Evolutionary conservation across 331 rosid genomes (phyloP).

Genomic region (Saraca asoca): DNA sequence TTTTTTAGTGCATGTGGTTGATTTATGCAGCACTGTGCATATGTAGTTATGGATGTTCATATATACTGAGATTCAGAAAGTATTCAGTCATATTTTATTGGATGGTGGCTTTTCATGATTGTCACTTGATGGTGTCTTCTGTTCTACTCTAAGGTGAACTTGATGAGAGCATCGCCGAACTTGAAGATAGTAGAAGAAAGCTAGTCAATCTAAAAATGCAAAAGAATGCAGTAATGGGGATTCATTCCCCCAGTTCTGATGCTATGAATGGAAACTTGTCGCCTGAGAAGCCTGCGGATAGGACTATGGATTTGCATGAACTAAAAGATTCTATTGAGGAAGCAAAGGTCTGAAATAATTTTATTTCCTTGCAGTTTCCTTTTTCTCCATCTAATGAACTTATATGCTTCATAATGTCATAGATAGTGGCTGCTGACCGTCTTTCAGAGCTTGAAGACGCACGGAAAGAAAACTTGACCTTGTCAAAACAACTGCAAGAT

Average conservation of each 20-base stretch:
- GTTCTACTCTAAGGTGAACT: conserved; percentile 68
- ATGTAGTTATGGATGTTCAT: conserved; percentile 25
- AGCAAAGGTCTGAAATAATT: conserved; percentile 62
- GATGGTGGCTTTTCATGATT: conserved; percentile 28
- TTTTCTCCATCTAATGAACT: conserved; percentile 29
- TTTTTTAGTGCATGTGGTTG: neutral
- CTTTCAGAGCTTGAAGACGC: conserved; percentile 84
- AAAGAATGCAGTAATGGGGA: conserved; percentile 65
- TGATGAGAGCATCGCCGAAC: conserved; percentile 80
- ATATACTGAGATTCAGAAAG: conserved; percentile 18
- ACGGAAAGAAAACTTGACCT: conserved; percentile 57
- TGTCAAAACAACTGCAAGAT: conserved; percentile 77
- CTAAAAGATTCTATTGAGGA: conserved; percentile 90
- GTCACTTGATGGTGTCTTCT: conserved; percentile 33
- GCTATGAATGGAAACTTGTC: conserved; percentile 75
- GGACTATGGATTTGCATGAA: conserved; percentile 68
- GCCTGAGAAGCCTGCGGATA: conserved; percentile 76
- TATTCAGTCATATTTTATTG: conserved; percentile 15
- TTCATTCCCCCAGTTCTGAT: conserved; percentile 50
- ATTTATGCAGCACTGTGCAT: conserved; percentile 18
- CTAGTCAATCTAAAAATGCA: conserved; percentile 86
- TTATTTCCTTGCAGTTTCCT: conserved; percentile 26
- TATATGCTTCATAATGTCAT: conserved; percentile 34
- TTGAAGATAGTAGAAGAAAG: conserved; percentile 91
- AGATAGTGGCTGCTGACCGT: conserved; percentile 81